Evolutionary conservation across 2,329 filamentous ascomycete genomes (phyloP).

Genomic region (Blastomyces gilchristii): DNA sequence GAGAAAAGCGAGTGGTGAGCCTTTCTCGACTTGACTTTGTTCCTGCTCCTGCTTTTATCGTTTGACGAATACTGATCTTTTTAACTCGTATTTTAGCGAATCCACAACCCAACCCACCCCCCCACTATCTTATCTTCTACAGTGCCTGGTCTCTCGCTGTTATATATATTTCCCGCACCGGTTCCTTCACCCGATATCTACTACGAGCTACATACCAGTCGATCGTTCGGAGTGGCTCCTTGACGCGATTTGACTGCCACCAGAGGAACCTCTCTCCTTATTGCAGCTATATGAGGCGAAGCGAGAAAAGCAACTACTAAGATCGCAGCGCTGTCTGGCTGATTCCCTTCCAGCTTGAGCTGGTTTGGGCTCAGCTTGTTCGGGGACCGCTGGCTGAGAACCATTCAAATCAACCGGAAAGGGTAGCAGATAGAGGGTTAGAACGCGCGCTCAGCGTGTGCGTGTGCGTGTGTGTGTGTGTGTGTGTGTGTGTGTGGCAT

Average conservation of each 20-base stretch:
- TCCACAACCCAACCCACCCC: neutral
- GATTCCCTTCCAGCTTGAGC: constrained; percentile 4
- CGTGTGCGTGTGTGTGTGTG: no score
- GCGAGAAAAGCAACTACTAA: neutral
- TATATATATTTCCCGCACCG: neutral
- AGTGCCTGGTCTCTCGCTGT: neutral
- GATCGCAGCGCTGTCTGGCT: neutral
- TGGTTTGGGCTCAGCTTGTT: constrained; percentile 2
- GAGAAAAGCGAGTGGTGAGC: neutral
- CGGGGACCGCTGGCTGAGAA: neutral
- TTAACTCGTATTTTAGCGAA: neutral
- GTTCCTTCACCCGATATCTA: neutral
- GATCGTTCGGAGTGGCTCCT: neutral
- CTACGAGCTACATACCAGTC: neutral
- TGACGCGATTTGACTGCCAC: neutral
- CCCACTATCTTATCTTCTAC: neutral
- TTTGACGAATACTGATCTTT: no score
- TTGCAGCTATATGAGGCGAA: neutral
- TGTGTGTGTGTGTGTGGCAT: neutral
- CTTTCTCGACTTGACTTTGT: no score
- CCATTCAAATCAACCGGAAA: neutral
- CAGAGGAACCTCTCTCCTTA: neutral
- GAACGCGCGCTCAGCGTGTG: no score
- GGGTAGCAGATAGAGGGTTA: neutral
- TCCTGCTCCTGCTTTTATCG: no score